Evolutionary conservation across 768 basidiomycete genomes (phyloP), one percentile per base, ranked within the genome.

Genomic region (Tulasnella sp.): DNA sequence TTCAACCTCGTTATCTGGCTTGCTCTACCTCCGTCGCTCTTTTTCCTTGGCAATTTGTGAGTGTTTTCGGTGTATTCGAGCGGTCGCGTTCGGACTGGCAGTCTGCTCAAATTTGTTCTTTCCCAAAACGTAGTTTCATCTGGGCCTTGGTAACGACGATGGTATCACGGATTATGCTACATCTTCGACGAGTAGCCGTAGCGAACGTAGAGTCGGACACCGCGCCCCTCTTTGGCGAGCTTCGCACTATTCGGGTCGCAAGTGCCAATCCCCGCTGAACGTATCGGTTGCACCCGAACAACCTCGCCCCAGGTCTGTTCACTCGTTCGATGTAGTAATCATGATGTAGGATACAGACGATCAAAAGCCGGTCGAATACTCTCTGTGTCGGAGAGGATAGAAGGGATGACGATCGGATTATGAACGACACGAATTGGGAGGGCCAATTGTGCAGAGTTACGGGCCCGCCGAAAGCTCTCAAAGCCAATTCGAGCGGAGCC

Each of bases 81-180:
- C 6, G 24, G 28, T 18, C 1, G 24, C 28, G 28, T 37, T 28
- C 18, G 14, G 8, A 18, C 28, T 31, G 28, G 7, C 8, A 28
- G 31, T 28, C 34, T 5, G 18, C 28, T 28, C 28, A 69, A 2
- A 64, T 14, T 34, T 69, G 1, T 18, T 16, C 28, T 18, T 69
- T 69, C 31, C 20, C 41, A 18, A 14, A 34, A 24, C 40, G 14
- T 34, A 75, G 74, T 44, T 75, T 75, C 31, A 75, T 75, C 74
- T 75, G 74, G 74, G 42, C 74, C 4, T 34, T 75, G 42, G 28
- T 42, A 20, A 75, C 48, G 31, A 28, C 74, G n/a, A 34, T 75
- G 24, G 74, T 75, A 28, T 75, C 74, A 2, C 74, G 74, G 14
- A 75, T 75, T 24, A 44, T 75, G 37, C 73, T 74, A 22, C 37